These are phyloP conservation scores for Cymbidium sinense DNA, from an alignment of 106 monocot species.

Conservation along the genomic window DNA sequence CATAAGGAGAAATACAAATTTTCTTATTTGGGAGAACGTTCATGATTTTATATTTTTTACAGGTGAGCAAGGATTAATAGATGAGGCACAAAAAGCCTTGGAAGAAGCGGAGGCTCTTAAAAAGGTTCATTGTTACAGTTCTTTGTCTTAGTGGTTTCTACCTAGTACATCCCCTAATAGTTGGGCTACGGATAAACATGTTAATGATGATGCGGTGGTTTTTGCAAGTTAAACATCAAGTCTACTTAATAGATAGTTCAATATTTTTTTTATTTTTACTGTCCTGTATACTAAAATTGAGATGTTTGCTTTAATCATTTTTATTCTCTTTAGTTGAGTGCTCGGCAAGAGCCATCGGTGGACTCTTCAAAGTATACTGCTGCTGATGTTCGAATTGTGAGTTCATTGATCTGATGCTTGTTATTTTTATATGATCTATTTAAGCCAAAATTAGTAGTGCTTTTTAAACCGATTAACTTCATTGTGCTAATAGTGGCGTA, in stretches of 20 bases:
- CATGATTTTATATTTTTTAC: slow-evolving; percentile 4
- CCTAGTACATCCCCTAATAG: background rate
- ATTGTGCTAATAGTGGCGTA: background rate
- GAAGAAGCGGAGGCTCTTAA: slow-evolving; percentile 87
- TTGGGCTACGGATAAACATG: background rate
- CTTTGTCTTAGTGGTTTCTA: background rate
- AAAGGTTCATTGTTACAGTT: slow-evolving; percentile 23
- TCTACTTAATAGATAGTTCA: background rate
- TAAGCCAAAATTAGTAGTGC: background rate
- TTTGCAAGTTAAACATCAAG: background rate
- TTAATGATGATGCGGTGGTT: background rate
- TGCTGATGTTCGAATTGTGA: slow-evolving; percentile 72
- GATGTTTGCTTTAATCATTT: background rate
- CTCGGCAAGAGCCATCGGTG: slow-evolving; percentile 46
- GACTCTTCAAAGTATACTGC: slow-evolving; percentile 73
- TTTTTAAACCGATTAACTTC: background rate
- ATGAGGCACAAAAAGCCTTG: slow-evolving; percentile 78
- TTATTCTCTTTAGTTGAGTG: slow-evolving; percentile 31
- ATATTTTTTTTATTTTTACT: background rate
- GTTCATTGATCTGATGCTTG: background rate
- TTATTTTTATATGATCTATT: background rate
- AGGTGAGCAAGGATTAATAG: slow-evolving; percentile 91
- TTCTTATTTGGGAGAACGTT: background rate
- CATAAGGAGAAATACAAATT: background rate
- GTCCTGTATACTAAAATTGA: background rate